These are phyloP conservation scores for Diddensiella santjacobensis DNA, from an alignment of 805 yeast species.

Conservation along the genomic window DNA sequence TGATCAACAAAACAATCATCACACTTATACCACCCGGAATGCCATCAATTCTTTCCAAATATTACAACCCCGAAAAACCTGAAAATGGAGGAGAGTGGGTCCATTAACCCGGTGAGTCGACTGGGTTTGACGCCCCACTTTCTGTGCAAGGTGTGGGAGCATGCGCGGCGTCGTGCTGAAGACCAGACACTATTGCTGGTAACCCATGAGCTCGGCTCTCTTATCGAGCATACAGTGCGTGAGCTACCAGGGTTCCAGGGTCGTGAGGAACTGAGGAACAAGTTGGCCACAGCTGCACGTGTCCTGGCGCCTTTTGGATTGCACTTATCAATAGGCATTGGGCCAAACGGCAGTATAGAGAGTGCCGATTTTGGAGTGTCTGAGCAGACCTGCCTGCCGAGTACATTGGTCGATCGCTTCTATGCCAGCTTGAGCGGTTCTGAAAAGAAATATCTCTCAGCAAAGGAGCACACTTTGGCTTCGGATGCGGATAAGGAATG, in stretches of 20 bases:
- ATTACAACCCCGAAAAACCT: not conserved
- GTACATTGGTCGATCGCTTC: conserved; percentile 19
- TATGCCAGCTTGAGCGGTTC: not conserved
- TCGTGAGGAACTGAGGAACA: conserved; percentile 26
- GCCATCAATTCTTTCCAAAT: too few species aligned
- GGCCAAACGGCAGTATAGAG: conserved; percentile 1
- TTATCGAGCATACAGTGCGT: not conserved
- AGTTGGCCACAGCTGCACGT: conserved; percentile 26
- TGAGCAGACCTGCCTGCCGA: conserved; percentile 2
- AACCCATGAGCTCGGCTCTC: conserved; percentile 15
- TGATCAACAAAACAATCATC: not conserved
- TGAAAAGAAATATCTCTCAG: conserved; percentile 3
- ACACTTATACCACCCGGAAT: too few species aligned
- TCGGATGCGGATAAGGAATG: not conserved
- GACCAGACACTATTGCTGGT: conserved; percentile 27
- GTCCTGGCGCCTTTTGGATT: conserved; percentile 31
- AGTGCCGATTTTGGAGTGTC: conserved; percentile 17
- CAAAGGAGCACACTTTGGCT: not conserved
- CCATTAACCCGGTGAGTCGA: not conserved
- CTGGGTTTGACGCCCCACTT: not conserved
- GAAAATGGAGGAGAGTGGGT: not conserved
- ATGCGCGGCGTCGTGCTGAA: conserved; percentile 27
- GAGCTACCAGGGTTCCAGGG: conserved; percentile 26
- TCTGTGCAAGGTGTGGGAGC: conserved; percentile 17
- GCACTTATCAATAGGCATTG: not conserved